Base-by-base conservation (phyloP, 2,329 filamentous ascomycete species). In the Talaromyces amestolkiae region DNA sequence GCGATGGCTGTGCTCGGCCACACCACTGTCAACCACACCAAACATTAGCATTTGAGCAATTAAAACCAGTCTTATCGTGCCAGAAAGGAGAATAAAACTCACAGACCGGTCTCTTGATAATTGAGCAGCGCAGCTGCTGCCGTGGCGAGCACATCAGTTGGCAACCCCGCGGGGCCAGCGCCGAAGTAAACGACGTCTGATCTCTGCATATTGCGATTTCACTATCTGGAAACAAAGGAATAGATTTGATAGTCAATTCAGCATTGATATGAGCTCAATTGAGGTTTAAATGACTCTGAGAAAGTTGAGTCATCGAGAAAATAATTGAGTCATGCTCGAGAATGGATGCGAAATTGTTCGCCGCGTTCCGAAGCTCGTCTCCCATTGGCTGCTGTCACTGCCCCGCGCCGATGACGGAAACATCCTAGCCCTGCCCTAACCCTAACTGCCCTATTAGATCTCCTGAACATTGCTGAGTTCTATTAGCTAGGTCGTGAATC, bases 1-100 rank as follows among this genome's bases (percentile, higher is more conserved):
- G 69, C 94, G 91, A 78, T 98, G 94, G 10, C 91, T 94, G 76
- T 96, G 92, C 79, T 98, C 94, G 68, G 91, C 92, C 51, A 97
- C 85, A 61, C 93, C 93, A 31, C 65, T 66, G 11, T 58, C 43
- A 45, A 3, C 37, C 13, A 10, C 19, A 5, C 15, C 35, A 22
- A 24, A 41, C 19, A 47, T 65, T 13, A 61, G 49, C 19, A 17
- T 37, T 19, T 2, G 8, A 22, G 49, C 19, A 17, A 24, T 19
- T 2, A 4, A 22, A 22, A 11, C 7, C n/a, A 24, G 15, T 8
- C 7, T 1, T 10, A 22, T 58, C 2, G 9, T 1, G 9, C 33
- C 8, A 10, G 39, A 37, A 5, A 63, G 7, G 22, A 27, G 15
- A 39, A 31, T 3, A 3, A 11, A 37, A 39, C 64, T 58, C 37